A percentile compares a stretch with the other conserved stretches of the same genome.
phyloP scores from a whole-genome alignment of 306 rosid genomes.

The Casuarina equisetifolia region DNA sequence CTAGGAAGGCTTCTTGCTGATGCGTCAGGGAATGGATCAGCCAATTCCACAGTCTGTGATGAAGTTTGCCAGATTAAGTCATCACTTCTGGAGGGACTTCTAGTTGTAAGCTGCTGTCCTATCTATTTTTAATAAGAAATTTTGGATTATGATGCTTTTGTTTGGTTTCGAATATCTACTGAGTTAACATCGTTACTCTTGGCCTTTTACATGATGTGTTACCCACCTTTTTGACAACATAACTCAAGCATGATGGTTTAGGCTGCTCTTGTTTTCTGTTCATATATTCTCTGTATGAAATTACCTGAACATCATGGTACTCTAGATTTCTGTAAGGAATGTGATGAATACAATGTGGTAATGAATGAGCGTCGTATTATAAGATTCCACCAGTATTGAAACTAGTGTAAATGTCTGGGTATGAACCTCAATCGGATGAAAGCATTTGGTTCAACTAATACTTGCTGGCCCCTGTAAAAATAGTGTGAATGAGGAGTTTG shows the following conservation, averaged over 20 bases:
- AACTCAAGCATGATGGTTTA: not conserved
- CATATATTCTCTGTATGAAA: not conserved
- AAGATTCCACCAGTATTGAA: too few relatives aligned
- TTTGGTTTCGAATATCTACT: not conserved
- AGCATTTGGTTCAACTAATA: too few relatives aligned
- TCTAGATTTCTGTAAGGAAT: not conserved
- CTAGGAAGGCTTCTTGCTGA: constrained; percentile 82
- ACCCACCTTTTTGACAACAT: not conserved
- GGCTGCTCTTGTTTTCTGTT: not conserved
- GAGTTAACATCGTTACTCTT: not conserved
- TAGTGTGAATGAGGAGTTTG: not conserved
- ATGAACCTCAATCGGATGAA: too few relatives aligned
- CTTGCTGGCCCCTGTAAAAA: too few relatives aligned
- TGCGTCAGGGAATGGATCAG: constrained; percentile 45
- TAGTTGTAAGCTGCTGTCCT: constrained; percentile 66
- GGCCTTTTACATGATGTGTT: not conserved
- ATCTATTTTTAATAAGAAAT: constrained; percentile 12
- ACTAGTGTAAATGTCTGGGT: too few relatives aligned
- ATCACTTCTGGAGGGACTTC: constrained; percentile 88
- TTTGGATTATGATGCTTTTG: not conserved
- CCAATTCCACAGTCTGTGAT: constrained; percentile 54
- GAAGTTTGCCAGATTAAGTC: constrained; percentile 82
- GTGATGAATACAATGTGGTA: not conserved
- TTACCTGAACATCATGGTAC: not conserved
- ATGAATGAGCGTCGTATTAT: not conserved